Evolutionary conservation across 2,329 filamentous ascomycete species (phyloP).

Genomic region (Fusarium redolens): DNA sequence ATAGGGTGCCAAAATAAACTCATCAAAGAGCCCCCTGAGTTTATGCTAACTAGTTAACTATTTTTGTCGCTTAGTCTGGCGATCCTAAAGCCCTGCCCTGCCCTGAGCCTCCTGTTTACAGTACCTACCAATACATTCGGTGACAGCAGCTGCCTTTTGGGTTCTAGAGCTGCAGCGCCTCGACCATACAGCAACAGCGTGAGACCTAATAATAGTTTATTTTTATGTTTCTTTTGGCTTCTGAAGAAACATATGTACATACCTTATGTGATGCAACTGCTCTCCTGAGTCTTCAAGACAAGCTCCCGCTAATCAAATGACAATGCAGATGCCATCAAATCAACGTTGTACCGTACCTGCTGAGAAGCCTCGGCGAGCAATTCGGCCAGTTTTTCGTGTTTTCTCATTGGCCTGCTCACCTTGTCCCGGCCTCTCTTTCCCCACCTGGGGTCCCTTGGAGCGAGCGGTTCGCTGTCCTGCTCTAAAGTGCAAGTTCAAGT

Average conservation of each 20-base stretch:
- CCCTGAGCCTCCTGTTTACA: slow-evolving; percentile 17
- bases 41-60: neutral
- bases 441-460: slow-evolving; percentile 32
- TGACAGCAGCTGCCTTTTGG: slow-evolving; percentile 22
- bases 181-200: neutral
- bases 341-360: slow-evolving; percentile 32
- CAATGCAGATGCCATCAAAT: slow-evolving; percentile 21
- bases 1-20: neutral
- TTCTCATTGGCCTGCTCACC: slow-evolving; percentile 21
- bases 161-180: slow-evolving; percentile 18
- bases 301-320: slow-evolving; percentile 19
- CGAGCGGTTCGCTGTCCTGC: slow-evolving; percentile 21
- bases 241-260: neutral
- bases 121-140: neutral
- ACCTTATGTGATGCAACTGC: neutral
- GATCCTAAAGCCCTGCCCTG: neutral
- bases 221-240: neutral
- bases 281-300: neutral
- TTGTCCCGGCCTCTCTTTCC: slow-evolving; percentile 22
- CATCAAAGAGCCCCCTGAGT: neutral
- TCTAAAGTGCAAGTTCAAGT: slow-evolving; percentile 8
- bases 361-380: slow-evolving; percentile 6
- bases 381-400: slow-evolving; percentile 17
- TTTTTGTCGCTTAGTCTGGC: neutral
- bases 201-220: slow-evolving; percentile 13